Conservation (phyloP, 2,329 filamentous ascomycete genomes). For the Teratosphaeriaceae sp. region DNA sequence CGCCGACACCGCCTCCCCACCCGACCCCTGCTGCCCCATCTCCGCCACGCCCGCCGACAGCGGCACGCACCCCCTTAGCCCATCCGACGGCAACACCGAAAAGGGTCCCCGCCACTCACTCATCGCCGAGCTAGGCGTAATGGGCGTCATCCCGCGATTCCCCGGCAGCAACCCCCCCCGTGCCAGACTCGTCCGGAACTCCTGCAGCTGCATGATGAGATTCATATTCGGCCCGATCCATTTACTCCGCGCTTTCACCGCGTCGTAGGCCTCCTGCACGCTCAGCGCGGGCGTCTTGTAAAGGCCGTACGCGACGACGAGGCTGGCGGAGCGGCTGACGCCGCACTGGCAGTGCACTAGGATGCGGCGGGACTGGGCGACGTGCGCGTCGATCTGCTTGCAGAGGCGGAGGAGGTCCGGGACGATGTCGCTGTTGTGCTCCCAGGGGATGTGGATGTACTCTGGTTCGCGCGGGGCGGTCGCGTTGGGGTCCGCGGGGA, state of each 20-base stretch:
- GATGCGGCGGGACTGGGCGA: constrained; percentile 68
- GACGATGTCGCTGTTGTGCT: constrained; percentile 81
- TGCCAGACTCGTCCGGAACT: constrained; percentile 54
- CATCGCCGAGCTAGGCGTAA: constrained; percentile 27
- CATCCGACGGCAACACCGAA: constrained; percentile 15
- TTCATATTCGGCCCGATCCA: constrained; percentile 94
- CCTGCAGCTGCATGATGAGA: constrained; percentile 80
- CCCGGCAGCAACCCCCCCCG: constrained; percentile 28
- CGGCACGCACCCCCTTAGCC: constrained; percentile 10
- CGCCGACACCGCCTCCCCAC: constrained; percentile 21
- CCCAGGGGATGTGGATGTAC: constrained; percentile 83
- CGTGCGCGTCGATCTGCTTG: constrained; percentile 66
- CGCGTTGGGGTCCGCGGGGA: constrained; percentile 22
- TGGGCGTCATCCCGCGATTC: constrained; percentile 27
- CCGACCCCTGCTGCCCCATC: constrained; percentile 5
- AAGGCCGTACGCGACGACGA: constrained; percentile 80
- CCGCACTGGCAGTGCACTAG: constrained; percentile 82
- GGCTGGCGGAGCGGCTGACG: constrained; percentile 74
- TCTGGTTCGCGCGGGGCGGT: constrained; percentile 53
- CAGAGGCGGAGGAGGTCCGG: constrained; percentile 69
- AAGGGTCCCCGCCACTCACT: constrained; percentile 28
- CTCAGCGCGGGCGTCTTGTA: constrained; percentile 70
- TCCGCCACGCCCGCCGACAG: constrained; percentile 16
- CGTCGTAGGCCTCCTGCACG: constrained; percentile 77
- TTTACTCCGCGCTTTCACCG: constrained; percentile 70